Evolutionary conservation across 176 grass and related monocot genomes (phyloP).

Genomic region (Canna indica): DNA sequence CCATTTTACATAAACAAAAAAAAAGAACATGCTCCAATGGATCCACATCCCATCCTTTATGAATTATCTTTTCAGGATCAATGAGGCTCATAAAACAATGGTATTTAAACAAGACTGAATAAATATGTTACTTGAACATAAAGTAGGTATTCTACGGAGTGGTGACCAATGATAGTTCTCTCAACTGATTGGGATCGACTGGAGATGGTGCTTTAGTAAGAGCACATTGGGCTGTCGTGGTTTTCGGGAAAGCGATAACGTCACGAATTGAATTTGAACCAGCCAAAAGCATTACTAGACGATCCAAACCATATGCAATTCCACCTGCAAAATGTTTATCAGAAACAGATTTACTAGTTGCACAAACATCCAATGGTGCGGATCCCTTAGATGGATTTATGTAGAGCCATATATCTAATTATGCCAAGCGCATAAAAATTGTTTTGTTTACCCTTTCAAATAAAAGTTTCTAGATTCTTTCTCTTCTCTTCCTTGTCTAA

Average conservation of each 20-base stretch:
- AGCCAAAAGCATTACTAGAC: conserved; percentile 92
- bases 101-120: background rate
- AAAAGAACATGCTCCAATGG: background rate
- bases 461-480: too few species aligned
- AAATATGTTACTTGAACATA: background rate
- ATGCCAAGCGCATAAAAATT: too few species aligned
- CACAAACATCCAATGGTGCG: background rate
- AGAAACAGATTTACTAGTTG: background rate
- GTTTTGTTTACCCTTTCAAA: too few species aligned
- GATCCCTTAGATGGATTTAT: too few species aligned
- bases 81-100: background rate
- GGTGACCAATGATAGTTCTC: conserved; percentile 46
- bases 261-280: conserved; percentile 71
- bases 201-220: conserved; percentile 76
- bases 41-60: background rate
- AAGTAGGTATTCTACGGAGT: background rate
- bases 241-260: conserved; percentile 95
- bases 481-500: too few species aligned
- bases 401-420: background rate
- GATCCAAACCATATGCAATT: conserved; percentile 92
- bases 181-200: conserved; percentile 70
- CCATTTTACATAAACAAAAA: too few species aligned
- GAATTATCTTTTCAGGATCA: background rate
- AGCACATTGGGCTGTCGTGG: conserved; percentile 78
- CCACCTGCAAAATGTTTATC: conserved; percentile 39